These are phyloP conservation scores for Trichocomaceae sp. DNA, from an alignment of 2,329 filamentous ascomycete species.

Conservation along the genomic window DNA sequence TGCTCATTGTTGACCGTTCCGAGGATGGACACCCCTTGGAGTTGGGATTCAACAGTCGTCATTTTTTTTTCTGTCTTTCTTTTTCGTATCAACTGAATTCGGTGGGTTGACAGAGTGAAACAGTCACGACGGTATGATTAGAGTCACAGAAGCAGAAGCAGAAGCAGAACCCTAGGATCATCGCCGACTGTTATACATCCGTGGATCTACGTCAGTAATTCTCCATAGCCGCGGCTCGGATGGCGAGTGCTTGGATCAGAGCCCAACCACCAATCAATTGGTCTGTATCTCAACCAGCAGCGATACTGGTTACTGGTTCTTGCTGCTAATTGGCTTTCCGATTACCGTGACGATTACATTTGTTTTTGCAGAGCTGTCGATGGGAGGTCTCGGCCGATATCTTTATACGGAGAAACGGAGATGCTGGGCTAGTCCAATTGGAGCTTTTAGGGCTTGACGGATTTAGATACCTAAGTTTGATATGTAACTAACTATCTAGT, in stretches of 20 bases:
- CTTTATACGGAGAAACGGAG: neutral
- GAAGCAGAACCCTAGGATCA: neutral
- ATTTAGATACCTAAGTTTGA: too few relatives aligned
- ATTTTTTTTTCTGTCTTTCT: conserved; percentile 36
- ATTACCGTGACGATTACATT: neutral
- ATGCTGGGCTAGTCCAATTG: neutral
- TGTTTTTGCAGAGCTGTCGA: neutral
- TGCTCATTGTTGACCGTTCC: conserved; percentile 70
- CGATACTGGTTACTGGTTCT: neutral
- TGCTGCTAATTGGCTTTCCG: neutral
- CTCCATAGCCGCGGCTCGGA: conserved; percentile 11
- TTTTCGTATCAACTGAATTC: too few relatives aligned
- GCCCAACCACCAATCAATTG: conserved; percentile 2
- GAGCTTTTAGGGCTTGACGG: neutral
- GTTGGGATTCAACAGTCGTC: conserved; percentile 66
- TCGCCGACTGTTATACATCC: conserved; percentile 2
- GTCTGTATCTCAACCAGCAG: neutral
- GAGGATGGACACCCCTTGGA: conserved; percentile 82
- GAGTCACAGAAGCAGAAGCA: neutral
- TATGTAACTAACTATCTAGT: neutral
- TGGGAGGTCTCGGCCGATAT: neutral
- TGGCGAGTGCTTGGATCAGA: neutral
- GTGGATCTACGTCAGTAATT: conserved; percentile 7
- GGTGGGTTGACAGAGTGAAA: too few relatives aligned
- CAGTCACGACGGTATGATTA: too few relatives aligned